Percentiles rank a stretch among this genome's conserved stretches.
phyloP scores from a whole-genome alignment of 2,329 filamentous ascomycete genomes.

The Trichophaea hybrida region DNA sequence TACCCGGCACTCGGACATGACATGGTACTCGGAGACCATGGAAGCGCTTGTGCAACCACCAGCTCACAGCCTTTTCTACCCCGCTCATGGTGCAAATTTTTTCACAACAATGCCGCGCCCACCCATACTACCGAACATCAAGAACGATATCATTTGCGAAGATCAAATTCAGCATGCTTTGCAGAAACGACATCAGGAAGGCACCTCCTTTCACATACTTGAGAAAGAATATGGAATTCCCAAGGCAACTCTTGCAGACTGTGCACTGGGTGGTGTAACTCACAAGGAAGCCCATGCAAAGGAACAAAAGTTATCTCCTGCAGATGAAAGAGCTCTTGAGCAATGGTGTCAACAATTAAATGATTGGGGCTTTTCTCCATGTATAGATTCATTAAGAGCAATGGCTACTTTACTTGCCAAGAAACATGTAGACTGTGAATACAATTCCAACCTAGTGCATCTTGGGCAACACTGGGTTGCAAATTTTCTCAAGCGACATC shows the following conservation, averaged over 20 bases:
- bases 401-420: neutral
- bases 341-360: neutral
- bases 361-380: slow-evolving; percentile 6
- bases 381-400: neutral
- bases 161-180: neutral
- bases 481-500: slow-evolving; percentile 9
- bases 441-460: neutral
- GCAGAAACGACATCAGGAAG: neutral
- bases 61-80: no score
- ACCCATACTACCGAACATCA: no score
- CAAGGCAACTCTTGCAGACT: neutral
- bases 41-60: no score
- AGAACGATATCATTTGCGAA: neutral
- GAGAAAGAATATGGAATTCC: neutral
- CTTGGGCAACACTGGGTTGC: neutral
- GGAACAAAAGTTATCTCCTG: no score
- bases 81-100: no score
- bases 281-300: neutral
- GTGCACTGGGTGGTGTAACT: neutral
- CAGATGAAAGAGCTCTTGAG: neutral
- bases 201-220: neutral
- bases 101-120: no score
- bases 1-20: no score
- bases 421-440: neutral
- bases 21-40: no score